Base-by-base conservation (phyloP, 805 yeast genomes). In the Kluyveromyces nonfermentans region DNA sequence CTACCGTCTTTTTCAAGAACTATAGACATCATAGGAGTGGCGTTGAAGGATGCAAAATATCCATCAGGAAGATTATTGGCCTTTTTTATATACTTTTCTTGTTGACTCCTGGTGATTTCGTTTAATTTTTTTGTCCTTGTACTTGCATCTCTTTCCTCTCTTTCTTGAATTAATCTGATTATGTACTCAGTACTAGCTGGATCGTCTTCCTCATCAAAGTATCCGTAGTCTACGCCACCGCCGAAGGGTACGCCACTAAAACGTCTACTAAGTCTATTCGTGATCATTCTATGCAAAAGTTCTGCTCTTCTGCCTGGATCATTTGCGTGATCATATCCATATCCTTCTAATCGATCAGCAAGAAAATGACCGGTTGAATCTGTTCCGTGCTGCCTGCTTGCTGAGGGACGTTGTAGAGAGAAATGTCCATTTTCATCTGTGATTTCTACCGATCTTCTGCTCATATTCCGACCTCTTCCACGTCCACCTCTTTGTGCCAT, bases 81-180 rank as follows among this genome's bases (percentile, higher is more conserved):
- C 22, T 40, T 45, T 14, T 51, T 42, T 17, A 50, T 41, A 15
- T 57, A 51, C 14, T 43, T 50, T 12, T 56, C 55, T 36, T 60
- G 57, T 42, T 51, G 55, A n/a, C 51, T 40, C 46, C 54, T 51
- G 17, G 65, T 49, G 33, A 49, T 55, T 19, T 54, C 55, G 52
- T 53, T 55, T 34, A 51, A 55, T 15, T 50, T 50, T 33, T 55
- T 53, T 7, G 54, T 52, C 15, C 55, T 46, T 5, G 44, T 35
- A 43, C 57, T 63, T 14, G 50, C 50, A 33, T 60, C 67, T 34
- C 49, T 46, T 32, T 60, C 64, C 43, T 62, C 65, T 18, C 64
- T 50, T 28, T 53, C 57, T 47, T 62, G 63, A 37, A 62, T 61
- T 54, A 60, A 53, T 31, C 52, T 51, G n/a, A 62, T 55, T 28